Evolutionary conservation across 192 early-diverging fungal genomes (phyloP), one percentile per base, ranked within the genome.

Genomic region (Coemansia brasiliensis): DNA sequence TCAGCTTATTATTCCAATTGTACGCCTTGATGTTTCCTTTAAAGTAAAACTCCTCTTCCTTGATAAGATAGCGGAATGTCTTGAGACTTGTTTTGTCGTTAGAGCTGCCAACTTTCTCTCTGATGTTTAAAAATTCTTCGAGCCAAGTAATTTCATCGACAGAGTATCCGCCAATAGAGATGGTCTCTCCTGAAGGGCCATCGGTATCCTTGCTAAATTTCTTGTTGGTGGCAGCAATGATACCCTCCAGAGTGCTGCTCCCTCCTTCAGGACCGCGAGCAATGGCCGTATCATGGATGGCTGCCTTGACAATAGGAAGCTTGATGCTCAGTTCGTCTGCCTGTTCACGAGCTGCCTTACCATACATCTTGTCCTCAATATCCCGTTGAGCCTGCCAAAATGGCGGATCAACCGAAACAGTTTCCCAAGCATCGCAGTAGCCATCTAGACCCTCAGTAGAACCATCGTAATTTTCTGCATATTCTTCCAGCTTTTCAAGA

Each of bases 131-230:
- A 55, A 82, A 82, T 42, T 37, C 44, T 4, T 37, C 45, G 4
- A 82, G 52, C 61, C 61, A 75, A 12, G 12, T 46, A 15, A 55
- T 27, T 25, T 75, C 67, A 49, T 48, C 46, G 22, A 56, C 45
- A 13, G 43, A 54, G 51, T 45, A 26, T 0, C 29, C 42, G 41
- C 41, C 40, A 12, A 62, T 24, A 17, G 26, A 25, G 13, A 62
- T 50, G 18, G 52, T 62, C 13, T 52, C 46, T 15, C 61, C 68
- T 3, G 46, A 50, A 10, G 51, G 25, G 4, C 44, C 41, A 20
- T 20, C 20, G 13, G 20, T 20, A 20, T 43, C 20, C 3, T 43
- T 43, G 16, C 20, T 43, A n/a, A 43, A 43, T 20, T 43, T 43
- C 41, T 43, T 43, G 41, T 43, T 43, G 41, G 41, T 43, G 15